Percentiles rank a stretch among this genome's conserved stretches.
Conservation (phyloP, 2,329 filamentous ascomycete genomes). For the Lecanicillium sp. region DNA sequence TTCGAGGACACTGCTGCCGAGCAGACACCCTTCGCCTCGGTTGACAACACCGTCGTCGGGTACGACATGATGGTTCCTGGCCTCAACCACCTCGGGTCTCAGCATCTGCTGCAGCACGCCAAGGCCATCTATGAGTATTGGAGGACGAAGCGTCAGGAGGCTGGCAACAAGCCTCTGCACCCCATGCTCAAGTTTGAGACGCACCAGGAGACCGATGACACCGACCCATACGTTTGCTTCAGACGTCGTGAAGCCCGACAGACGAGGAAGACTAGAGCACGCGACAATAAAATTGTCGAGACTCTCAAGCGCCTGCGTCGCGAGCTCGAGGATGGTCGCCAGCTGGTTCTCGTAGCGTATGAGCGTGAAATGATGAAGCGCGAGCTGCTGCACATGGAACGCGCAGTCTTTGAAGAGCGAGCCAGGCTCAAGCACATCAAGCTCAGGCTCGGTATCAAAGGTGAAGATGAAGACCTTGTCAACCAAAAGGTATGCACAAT, state of each 20-base stretch:
- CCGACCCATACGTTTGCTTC: conserved; percentile 98
- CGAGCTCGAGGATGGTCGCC: conserved; percentile 83
- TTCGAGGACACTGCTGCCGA: conserved; percentile 82
- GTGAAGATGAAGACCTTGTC: conserved; percentile 88
- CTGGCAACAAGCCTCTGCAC: conserved; percentile 67
- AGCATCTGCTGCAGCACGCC: conserved; percentile 51
- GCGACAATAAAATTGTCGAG: conserved; percentile 90
- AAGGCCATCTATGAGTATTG: conserved; percentile 87
- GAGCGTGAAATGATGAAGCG: conserved; percentile 75
- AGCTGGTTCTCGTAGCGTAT: conserved; percentile 70
- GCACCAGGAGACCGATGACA: conserved; percentile 88
- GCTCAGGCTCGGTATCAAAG: conserved; percentile 80
- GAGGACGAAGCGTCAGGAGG: conserved; percentile 62
- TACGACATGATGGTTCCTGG: conserved; percentile 71
- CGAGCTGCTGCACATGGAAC: conserved; percentile 69
- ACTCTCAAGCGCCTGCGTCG: conserved; percentile 87
- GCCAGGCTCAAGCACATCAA: conserved; percentile 81
- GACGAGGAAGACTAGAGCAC: conserved; percentile 87
- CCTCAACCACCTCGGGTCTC: conserved; percentile 46
- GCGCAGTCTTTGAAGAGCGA: conserved; percentile 76
- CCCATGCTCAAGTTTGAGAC: conserved; percentile 87
- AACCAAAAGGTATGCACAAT: conserved; percentile 72
- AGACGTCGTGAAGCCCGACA: conserved; percentile 88
- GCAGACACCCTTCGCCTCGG: conserved; percentile 80
- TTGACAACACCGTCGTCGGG: conserved; percentile 79